Evolutionary conservation across 768 basidiomycete genomes (phyloP).

Genomic region (Hygrocybe coccinea): DNA sequence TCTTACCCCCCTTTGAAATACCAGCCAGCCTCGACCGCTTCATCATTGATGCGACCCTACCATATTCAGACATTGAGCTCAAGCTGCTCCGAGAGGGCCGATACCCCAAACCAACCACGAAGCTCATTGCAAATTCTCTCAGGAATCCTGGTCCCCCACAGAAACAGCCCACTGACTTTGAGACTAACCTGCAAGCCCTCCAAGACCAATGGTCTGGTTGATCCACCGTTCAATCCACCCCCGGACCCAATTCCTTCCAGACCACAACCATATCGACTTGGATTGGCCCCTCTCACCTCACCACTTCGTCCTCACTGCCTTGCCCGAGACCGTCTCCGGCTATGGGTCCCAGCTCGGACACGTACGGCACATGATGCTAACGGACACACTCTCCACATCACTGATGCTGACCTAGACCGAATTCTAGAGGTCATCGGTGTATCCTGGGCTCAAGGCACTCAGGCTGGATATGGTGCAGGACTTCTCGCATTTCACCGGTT

Average conservation of each 20-base stretch:
- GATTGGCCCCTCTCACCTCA: constrained; percentile 16
- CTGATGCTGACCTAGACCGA: constrained; percentile 23
- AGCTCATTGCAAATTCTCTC: not conserved
- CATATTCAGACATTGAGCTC: not conserved
- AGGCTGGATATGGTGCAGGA: constrained; percentile 34
- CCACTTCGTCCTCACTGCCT: constrained; percentile 25
- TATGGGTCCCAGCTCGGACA: constrained; percentile 21
- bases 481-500: constrained; percentile 37
- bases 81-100: not conserved
- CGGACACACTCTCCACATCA: constrained; percentile 8
- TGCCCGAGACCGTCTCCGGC: constrained; percentile 21
- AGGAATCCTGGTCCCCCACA: not conserved
- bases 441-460: constrained; percentile 29
- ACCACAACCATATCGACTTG: constrained; percentile 2
- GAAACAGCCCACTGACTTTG: not conserved
- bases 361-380: not conserved
- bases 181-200: not conserved
- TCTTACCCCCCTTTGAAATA: constrained; percentile 30
- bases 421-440: constrained; percentile 22
- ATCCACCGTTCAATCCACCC: too few relatives aligned
- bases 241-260: not conserved
- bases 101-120: not conserved
- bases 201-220: not conserved
- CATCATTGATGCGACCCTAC: constrained; percentile 22
- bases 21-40: constrained; percentile 23